Evolutionary conservation across 345 rosid genomes (phyloP), one percentile per base, ranked within the genome.

Genomic region (Eucalyptus leucophloia): DNA sequence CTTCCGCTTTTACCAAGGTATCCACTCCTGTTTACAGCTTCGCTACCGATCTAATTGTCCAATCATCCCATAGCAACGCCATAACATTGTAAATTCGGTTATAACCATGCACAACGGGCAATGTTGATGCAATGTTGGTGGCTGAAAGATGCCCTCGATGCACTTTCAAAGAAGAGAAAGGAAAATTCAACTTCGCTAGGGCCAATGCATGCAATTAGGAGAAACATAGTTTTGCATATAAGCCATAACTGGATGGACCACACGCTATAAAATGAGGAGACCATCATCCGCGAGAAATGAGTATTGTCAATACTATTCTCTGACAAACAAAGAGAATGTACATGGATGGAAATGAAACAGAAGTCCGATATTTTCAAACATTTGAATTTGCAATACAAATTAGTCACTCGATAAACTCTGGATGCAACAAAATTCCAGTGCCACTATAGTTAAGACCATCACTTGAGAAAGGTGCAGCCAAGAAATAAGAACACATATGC

Each of bases 401-500:
- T 3, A 32, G 53, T 23, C 34, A 15, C 85, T 14, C 49, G 56
- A 88, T 42, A 86, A 86, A 50, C 67, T 50, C 62, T 30, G 56
- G 88, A n/a, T 65, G 53, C 34, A 34, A 72, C 83, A 67, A 58
- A 49, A 45, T 40, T 56, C 28, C 60, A 51, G 28, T 50, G 60
- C 44, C 65, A 16, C 53, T 49, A 49, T 88, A 19, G 50, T 21
- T 77, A 37, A 77, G 47, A 77, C 44, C 40, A 87, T 96, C 92
- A 98, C 92, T 97, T 97, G 90, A 97, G 96, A 89, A 97, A 96
- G 90, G 98, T 95, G 93, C 99, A 97, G 23, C 92, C 98, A 51
- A 97, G 93, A 92, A 97, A 98, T 95, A 98, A 91, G 95, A 95
- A 95, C 85, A 88, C 88, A 88, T 96, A 98, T 6, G 94, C 96